Evolutionary conservation across 129 eudicot genomes (phyloP).

Genomic region (Deinandra increscens): DNA sequence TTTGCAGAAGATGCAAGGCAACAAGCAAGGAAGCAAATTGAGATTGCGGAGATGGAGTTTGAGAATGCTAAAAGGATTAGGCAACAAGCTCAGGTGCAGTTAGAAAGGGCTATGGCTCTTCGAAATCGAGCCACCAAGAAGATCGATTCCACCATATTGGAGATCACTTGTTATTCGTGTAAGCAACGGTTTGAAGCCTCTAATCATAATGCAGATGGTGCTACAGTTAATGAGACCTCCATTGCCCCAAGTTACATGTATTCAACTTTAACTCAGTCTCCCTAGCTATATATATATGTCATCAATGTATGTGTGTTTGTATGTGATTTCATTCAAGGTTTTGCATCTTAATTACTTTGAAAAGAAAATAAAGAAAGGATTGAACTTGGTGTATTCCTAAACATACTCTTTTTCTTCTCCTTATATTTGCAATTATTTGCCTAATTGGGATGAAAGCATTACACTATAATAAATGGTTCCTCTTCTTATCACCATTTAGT

Average conservation of each 20-base stretch:
- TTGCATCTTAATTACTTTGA: conserved; percentile 18
- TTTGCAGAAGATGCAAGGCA: conserved; percentile 64
- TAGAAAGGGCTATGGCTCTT: conserved; percentile 55
- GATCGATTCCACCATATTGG: conserved; percentile 42
- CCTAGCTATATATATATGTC: conserved; percentile 1
- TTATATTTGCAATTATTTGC: too few species aligned
- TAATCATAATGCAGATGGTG: conserved; percentile 8
- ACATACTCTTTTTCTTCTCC: background rate
- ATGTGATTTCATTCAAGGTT: conserved; percentile 26
- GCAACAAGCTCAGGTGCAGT: conserved; percentile 65
- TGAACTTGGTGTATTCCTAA: conserved; percentile 10
- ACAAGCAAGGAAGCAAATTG: conserved; percentile 61
- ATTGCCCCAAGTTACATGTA: conserved; percentile 61
- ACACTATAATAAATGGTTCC: too few species aligned
- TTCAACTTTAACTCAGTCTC: conserved; percentile 36
- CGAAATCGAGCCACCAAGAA: conserved; percentile 52
- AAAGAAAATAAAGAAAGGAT: conserved; percentile 29
- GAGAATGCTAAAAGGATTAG: conserved; percentile 72
- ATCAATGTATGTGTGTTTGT: conserved; percentile 26
- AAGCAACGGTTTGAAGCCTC: conserved; percentile 46
- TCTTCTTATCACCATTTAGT: too few species aligned
- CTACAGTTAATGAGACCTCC: conserved; percentile 34
- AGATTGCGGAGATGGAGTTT: conserved; percentile 70
- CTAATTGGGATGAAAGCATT: too few species aligned
- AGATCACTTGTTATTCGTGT: conserved; percentile 75